Evolutionary conservation across 2,329 filamentous ascomycete species (phyloP), one percentile per base, ranked within the genome.

Genomic region (Orbilia blumenaviensis): DNA sequence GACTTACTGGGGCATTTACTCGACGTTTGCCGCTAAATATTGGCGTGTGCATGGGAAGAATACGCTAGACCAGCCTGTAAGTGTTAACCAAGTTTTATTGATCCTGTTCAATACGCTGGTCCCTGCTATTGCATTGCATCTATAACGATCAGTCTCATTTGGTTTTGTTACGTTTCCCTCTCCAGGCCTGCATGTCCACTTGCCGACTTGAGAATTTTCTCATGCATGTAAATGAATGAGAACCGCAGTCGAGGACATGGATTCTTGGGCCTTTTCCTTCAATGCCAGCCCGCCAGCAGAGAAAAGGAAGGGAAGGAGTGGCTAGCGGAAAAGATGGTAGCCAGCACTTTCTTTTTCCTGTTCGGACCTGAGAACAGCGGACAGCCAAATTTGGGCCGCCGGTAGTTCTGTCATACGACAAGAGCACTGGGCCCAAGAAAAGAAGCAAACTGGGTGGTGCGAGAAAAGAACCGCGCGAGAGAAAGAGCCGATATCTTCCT

Each of bases 381-480:
- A 36, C 34, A 56, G 29, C 36, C 63, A 38, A 61, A 64, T 62
- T 54, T 67, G 54, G 66, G 63, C 71, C 71, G 71, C 71, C 71
- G 63, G 71, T 75, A 68, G 63, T 75, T 71, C 64, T 62, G 63
- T 58, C 71, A 75, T 58, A 75, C 71, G 71, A 75, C 56, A 23
- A 54, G 23, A 61, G 44, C 32, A 58, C 32, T 62, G 41, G 63
- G 44, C 41, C 36, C 36, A 42, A 68, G 67, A 75, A 75, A 64
- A 61, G 67, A 72, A 74, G 32, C 52, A 75, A 68, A 66, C 71
- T 58, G 44, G 56, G 41, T 63, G 58, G 58, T 56, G 58, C 48
- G 21, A 62, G 69, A 75, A 74, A 75, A 75, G 71, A 75, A 75
- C 71, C 71, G 71, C 71, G 71, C 71, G 71, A 75, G 64, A 75